These are phyloP conservation scores for Rhodotorula sp. DNA, from an alignment of 1,284 basidiomycete genomes.

Conservation along the genomic window DNA sequence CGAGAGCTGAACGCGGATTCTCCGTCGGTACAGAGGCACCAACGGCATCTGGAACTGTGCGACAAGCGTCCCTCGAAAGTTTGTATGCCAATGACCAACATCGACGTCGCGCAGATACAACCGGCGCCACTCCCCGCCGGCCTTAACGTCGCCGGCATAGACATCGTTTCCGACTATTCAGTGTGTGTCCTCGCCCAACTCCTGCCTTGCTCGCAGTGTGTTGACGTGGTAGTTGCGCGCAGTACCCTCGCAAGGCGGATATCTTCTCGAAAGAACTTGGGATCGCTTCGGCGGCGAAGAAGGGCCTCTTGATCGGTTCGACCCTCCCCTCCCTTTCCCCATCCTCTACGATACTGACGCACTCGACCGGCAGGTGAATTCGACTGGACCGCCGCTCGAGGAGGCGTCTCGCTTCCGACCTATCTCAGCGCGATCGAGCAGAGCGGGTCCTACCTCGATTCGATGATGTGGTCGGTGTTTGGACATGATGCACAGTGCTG, in stretches of 20 bases:
- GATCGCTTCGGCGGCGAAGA: slow-evolving; percentile 4
- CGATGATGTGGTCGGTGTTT: slow-evolving; percentile 28
- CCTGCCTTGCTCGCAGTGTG: too few species aligned
- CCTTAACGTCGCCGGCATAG: slow-evolving; percentile 1
- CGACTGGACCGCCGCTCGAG: slow-evolving; percentile 25
- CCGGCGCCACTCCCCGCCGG: background rate
- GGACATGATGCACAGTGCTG: slow-evolving; percentile 34
- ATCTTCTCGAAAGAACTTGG: slow-evolving; percentile 18
- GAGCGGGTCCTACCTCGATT: slow-evolving; percentile 5
- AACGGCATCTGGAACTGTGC: slow-evolving; percentile 28
- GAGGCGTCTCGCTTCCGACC: slow-evolving; percentile 5
- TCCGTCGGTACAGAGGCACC: slow-evolving; percentile 1
- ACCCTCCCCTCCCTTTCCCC: background rate
- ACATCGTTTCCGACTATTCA: slow-evolving; percentile 17
- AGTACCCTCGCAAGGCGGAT: slow-evolving; percentile 28
- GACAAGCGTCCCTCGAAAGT: too few species aligned
- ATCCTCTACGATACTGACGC: background rate
- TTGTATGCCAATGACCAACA: too few species aligned
- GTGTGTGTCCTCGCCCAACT: too few species aligned
- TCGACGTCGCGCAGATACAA: background rate
- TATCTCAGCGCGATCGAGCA: slow-evolving; percentile 20
- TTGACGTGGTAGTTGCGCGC: background rate
- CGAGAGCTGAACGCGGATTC: background rate
- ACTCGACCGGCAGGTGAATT: slow-evolving; percentile 5
- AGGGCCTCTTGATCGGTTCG: slow-evolving; percentile 26